Percentiles rank a stretch among this genome's conserved stretches.
These are phyloP conservation scores for Mediolabrus comicus DNA, from an alignment of 108 stramenopile species.

Conservation along the genomic window DNA sequence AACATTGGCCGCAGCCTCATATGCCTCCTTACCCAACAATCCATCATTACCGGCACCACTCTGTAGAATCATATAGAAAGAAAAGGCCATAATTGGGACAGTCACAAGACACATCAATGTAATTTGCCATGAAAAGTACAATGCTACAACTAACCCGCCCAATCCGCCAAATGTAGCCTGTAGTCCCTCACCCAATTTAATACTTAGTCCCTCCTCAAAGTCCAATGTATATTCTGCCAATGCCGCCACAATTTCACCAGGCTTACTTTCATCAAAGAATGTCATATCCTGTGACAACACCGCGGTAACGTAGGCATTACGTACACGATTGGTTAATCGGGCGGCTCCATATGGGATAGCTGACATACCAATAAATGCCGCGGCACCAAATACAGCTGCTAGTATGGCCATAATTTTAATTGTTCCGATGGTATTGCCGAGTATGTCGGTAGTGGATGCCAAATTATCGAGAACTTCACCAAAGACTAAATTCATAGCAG, in stretches of 20 bases:
- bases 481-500: slow-evolving; percentile 30
- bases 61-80: slow-evolving; percentile 26
- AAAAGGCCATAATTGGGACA: slow-evolving; percentile 19
- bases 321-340: slow-evolving; percentile 23
- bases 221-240: slow-evolving; percentile 28
- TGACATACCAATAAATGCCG: slow-evolving; percentile 21
- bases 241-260: slow-evolving; percentile 27
- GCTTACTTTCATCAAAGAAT: slow-evolving; percentile 38
- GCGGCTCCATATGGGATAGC: slow-evolving; percentile 29
- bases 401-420: slow-evolving; percentile 14
- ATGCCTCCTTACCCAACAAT: slow-evolving; percentile 32
- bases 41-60: slow-evolving; percentile 31
- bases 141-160: slow-evolving; percentile 15
- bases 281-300: slow-evolving; percentile 36
- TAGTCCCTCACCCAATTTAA: slow-evolving; percentile 32
- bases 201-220: slow-evolving; percentile 35
- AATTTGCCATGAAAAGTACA: slow-evolving; percentile 26
- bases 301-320: slow-evolving; percentile 12
- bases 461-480: slow-evolving; percentile 25
- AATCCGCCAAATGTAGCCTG: slow-evolving; percentile 22
- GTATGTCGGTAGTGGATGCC: slow-evolving; percentile 6
- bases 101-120: slow-evolving; percentile 29
- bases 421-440: background rate
- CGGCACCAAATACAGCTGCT: slow-evolving; percentile 12
- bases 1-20: slow-evolving; percentile 39